Percentiles rank a stretch among this genome's conserved stretches.
Evolutionary conservation across 2,329 filamentous ascomycete genomes (phyloP).

Genomic region (Cyphellophora europaea): DNA sequence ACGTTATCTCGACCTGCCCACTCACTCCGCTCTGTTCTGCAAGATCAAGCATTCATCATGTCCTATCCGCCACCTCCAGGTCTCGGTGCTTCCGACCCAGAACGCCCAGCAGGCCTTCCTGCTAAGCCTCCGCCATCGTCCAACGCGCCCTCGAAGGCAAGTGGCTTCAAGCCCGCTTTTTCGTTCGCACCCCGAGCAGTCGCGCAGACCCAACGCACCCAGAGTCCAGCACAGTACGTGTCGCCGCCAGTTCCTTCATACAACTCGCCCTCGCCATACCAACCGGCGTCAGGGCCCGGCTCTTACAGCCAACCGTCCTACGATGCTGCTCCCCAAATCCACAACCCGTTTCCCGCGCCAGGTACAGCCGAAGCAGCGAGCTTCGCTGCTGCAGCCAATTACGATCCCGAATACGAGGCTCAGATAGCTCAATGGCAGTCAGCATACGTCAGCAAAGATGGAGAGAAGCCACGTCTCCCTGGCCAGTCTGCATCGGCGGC

Average conservation of each 20-base stretch:
- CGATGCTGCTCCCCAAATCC: slow-evolving; percentile 50
- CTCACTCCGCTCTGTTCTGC: slow-evolving; percentile 10
- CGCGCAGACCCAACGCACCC: slow-evolving; percentile 32
- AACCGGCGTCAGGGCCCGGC: slow-evolving; percentile 20
- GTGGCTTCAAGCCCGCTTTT: slow-evolving; percentile 27
- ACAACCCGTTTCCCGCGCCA: slow-evolving; percentile 65
- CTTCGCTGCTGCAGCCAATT: slow-evolving; percentile 27
- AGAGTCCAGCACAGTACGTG: slow-evolving; percentile 27
- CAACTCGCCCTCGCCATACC: slow-evolving; percentile 9
- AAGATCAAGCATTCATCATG: slow-evolving; percentile 52
- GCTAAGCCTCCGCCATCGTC: slow-evolving; percentile 62
- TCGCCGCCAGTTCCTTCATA: slow-evolving; percentile 25
- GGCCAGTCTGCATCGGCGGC: slow-evolving; percentile 18
- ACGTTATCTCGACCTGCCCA: slow-evolving; percentile 1
- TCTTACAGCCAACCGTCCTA: slow-evolving; percentile 38
- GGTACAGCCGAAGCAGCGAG: slow-evolving; percentile 39
- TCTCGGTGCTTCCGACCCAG: slow-evolving; percentile 35
- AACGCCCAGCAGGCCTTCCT: slow-evolving; percentile 56
- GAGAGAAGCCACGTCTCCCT: slow-evolving; percentile 20
- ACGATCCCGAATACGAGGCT: slow-evolving; percentile 73
- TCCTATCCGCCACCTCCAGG: slow-evolving; percentile 82
- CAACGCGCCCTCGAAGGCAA: slow-evolving; percentile 19
- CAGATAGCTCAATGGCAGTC: slow-evolving; percentile 94
- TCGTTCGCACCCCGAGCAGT: slow-evolving; percentile 54
- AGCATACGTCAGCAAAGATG: slow-evolving; percentile 64